These are phyloP conservation scores for Yarrowia phangngaensis DNA, from an alignment of 805 yeast species.

Conservation along the genomic window DNA sequence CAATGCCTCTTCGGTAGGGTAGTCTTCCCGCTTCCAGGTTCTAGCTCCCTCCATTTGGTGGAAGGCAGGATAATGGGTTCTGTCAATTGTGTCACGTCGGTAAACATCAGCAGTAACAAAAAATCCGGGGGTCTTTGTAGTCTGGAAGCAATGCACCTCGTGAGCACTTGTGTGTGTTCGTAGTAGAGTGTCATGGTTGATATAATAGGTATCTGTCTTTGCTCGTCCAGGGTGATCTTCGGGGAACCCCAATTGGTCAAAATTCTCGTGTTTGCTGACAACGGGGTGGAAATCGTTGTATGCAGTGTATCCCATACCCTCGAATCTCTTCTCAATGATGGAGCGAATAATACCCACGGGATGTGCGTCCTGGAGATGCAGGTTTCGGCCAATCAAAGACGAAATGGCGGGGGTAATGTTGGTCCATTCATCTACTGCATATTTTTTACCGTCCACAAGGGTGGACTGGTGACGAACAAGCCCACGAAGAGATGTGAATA, in stretches of 20 bases:
- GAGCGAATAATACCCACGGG: slow-evolving; percentile 84
- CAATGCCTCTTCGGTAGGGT: slow-evolving; percentile 36
- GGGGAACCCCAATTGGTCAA: slow-evolving; percentile 90
- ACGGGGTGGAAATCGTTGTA: slow-evolving; percentile 79
- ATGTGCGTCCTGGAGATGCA: slow-evolving; percentile 71
- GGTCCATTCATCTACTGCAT: slow-evolving; percentile 71
- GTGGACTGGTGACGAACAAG: slow-evolving; percentile 16
- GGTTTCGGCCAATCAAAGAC: slow-evolving; percentile 61
- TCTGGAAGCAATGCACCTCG: slow-evolving; percentile 77
- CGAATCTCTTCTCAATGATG: slow-evolving; percentile 65
- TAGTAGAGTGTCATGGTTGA: slow-evolving; percentile 66
- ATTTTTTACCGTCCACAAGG: slow-evolving; percentile 43
- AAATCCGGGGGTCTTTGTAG: slow-evolving; percentile 72
- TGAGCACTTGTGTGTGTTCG: slow-evolving; percentile 98
- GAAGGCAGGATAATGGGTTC: slow-evolving; percentile 95
- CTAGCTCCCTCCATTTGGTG: slow-evolving; percentile 98
- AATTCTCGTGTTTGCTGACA: slow-evolving; percentile 78
- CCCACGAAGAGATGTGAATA: slow-evolving; percentile 4
- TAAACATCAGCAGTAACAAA: slow-evolving; percentile 94
- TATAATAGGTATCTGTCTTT: slow-evolving; percentile 86
- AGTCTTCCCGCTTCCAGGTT: slow-evolving; percentile 60
- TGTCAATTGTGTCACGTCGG: slow-evolving; percentile 90
- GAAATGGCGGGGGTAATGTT: slow-evolving; percentile 76
- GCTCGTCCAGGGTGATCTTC: slow-evolving; percentile 89
- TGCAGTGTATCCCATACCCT: slow-evolving; percentile 61